Evolutionary conservation across 116 monocot species (phyloP).

Genomic region (Cymodocea nodosa): DNA sequence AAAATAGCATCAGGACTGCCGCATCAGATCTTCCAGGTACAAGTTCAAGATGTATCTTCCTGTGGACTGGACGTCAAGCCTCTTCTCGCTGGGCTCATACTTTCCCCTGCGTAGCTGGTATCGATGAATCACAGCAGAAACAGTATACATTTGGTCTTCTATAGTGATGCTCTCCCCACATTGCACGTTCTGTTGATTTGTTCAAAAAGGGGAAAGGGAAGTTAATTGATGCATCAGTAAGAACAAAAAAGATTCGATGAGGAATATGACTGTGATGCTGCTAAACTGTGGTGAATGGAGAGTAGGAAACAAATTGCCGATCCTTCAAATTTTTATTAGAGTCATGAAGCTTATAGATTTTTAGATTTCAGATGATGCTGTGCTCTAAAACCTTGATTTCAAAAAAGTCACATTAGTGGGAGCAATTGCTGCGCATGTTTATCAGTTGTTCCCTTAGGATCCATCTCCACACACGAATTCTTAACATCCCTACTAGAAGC

Average conservation of each 20-base stretch:
- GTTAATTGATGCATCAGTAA: not conserved
- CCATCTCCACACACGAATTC: no score
- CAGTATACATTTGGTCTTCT: slow-evolving; percentile 71
- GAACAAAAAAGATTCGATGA: not conserved
- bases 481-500: no score
- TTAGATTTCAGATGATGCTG: no score
- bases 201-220: not conserved
- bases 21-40: slow-evolving; percentile 65
- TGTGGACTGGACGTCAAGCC: slow-evolving; percentile 80
- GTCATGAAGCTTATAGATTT: no score
- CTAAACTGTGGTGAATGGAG: no score
- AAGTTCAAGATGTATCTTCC: slow-evolving; percentile 84
- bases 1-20: slow-evolving; percentile 32
- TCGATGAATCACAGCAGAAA: slow-evolving; percentile 66
- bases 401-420: no score
- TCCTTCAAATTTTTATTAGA: no score
- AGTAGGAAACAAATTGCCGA: no score
- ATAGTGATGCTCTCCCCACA: slow-evolving; percentile 86
- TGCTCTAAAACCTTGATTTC: no score
- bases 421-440: no score
- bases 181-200: slow-evolving; percentile 59
- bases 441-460: no score
- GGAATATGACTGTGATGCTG: not conserved
- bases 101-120: slow-evolving; percentile 84
- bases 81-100: slow-evolving; percentile 88